Percentiles rank a stretch among this genome's conserved stretches.
These are phyloP conservation scores for Thermothelomyces thermophilus DNA, from an alignment of 2,329 filamentous ascomycete species.

Conservation along the genomic window DNA sequence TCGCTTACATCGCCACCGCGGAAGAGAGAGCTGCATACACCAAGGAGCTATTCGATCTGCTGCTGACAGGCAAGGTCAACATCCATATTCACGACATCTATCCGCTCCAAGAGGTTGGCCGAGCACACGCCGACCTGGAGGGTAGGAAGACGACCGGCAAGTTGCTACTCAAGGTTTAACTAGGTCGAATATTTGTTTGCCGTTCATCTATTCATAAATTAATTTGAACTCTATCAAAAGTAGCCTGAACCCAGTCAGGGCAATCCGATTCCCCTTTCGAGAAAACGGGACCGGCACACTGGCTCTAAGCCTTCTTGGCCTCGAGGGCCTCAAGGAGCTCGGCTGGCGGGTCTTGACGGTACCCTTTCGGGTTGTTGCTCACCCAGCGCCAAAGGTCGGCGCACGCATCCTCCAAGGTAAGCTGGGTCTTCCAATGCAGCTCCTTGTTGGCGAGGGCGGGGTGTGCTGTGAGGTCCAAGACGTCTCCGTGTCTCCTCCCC, in stretches of 20 bases:
- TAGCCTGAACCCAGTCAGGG: background rate
- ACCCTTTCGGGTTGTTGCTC: conserved; percentile 91
- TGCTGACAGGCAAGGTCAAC: conserved; percentile 62
- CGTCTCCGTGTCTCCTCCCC: conserved; percentile 76
- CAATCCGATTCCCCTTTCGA: too few relatives aligned
- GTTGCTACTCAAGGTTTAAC: conserved; percentile 60
- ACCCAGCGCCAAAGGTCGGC: conserved; percentile 96
- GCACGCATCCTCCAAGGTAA: conserved; percentile 87
- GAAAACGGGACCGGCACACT: background rate
- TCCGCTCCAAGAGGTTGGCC: conserved; percentile 62
- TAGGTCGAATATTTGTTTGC: background rate
- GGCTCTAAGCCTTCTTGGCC: conserved; percentile 25
- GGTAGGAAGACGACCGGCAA: conserved; percentile 79
- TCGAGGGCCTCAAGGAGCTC: conserved; percentile 65
- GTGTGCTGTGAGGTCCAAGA: conserved; percentile 91
- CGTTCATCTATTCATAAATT: conserved; percentile 7
- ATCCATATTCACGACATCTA: conserved; percentile 72
- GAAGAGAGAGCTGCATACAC: conserved; percentile 66
- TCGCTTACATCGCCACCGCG: conserved; percentile 60
- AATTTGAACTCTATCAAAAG: conserved; percentile 4
- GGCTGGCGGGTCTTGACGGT: conserved; percentile 83
- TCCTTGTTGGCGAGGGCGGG: conserved; percentile 81
- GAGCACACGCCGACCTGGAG: conserved; percentile 73
- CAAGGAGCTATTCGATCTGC: conserved; percentile 65
- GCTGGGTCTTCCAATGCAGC: conserved; percentile 84